Evolutionary conservation across 345 rosid species (phyloP), one percentile per base, ranked within the genome.

Genomic region (Jatropha curcas): DNA sequence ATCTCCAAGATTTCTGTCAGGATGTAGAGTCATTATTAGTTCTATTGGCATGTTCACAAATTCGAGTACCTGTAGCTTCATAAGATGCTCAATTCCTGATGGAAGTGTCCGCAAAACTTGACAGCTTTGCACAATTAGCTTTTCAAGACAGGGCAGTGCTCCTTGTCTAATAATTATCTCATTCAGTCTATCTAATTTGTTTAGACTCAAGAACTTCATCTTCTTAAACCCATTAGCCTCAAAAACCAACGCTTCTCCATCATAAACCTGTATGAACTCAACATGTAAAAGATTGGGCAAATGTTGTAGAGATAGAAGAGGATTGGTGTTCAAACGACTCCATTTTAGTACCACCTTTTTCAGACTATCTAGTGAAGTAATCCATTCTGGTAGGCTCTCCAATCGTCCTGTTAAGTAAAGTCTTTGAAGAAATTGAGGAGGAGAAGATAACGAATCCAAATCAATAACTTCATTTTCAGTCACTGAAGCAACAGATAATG

Each of bases 201-300:
- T 78, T 4, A 84, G 71, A 20, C 79, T 8, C 78, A 84, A 24
- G 28, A 43, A 34, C 68, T 67, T 74, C 6, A 84, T 82, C 66
- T 71, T 76, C 72, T 61, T 30, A 37, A 82, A 84, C 22, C 88
- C 80, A 14, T 76, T 67, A 5, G 68, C 74, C 34, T 30, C 61
- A 27, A 80, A 82, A 9, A 27, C 27, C 20, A 80, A 19, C 2
- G 31, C 39, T 24, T 77, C 48, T 43, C 88, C 82, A 6, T 66
- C 68, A 2, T 73, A 76, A 4, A 61, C 88, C 24, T 84, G 68
- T n/a, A 46, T 37, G 24, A 84, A 37, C 31, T 77, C 84, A 27
- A 82, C 82, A 70, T 74, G 76, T 2, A 72, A 37, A 4, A 84
- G 80, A 52, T 78, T 83, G 30, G 82, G 84, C 71, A 83, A 62